phyloP scores from a whole-genome alignment of 2,329 filamentous ascomycete species.

The Aspergillus pseudoterreus region DNA sequence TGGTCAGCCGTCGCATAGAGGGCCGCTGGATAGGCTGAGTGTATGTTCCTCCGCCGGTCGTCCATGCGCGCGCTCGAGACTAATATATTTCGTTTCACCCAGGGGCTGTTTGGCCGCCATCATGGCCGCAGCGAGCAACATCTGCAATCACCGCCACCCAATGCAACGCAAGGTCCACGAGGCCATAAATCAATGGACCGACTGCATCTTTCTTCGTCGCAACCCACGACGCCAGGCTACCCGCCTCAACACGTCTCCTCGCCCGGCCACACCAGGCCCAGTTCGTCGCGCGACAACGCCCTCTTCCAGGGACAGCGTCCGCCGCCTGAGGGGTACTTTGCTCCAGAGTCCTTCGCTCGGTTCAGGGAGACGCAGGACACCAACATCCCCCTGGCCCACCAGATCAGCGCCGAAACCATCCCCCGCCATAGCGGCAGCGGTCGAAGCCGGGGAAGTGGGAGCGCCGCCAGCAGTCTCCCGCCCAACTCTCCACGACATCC shows the following conservation, averaged over 20 bases:
- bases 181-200: constrained; percentile 1
- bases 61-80: background rate
- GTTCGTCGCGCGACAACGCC: constrained; percentile 4
- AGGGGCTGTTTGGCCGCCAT: constrained; percentile 19
- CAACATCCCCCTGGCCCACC: background rate
- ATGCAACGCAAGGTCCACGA: background rate
- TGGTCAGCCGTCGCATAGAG: constrained; percentile 12
- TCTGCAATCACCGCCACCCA: background rate
- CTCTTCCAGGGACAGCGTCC: constrained; percentile 10
- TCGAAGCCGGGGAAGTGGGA: background rate
- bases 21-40: constrained; percentile 11
- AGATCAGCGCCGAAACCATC: background rate
- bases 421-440: constrained; percentile 1
- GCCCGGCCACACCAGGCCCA: background rate
- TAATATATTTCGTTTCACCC: background rate
- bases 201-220: constrained; percentile 6
- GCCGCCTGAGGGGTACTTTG: constrained; percentile 19
- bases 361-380: constrained; percentile 3
- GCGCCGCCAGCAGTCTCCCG: constrained; percentile 5
- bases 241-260: background rate
- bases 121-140: background rate
- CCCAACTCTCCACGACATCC: constrained; percentile 10
- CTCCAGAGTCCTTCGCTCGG: constrained; percentile 13
- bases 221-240: constrained; percentile 3
- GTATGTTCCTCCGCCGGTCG: constrained; percentile 7